phyloP scores from a whole-genome alignment of 257 asterid genomes.

The Solanum chilense region DNA sequence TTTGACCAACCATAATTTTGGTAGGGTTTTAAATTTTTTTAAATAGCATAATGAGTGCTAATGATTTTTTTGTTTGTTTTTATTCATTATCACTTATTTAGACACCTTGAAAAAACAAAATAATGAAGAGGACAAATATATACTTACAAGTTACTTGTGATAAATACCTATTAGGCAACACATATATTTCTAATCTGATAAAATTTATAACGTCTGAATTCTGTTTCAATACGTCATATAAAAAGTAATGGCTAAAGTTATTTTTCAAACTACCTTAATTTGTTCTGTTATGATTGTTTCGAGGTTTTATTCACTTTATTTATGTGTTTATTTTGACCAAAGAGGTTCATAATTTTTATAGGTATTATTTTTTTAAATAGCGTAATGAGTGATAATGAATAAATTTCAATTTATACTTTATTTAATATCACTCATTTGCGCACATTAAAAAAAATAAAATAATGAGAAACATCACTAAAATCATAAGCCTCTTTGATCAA shows the following conservation, averaged over 20 bases:
- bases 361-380: not conserved
- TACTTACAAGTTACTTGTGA: not conserved
- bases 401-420: too few species aligned
- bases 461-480: not conserved
- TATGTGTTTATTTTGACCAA: not conserved
- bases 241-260: not conserved
- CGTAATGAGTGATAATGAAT: not conserved
- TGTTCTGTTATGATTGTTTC: not conserved
- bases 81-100: not conserved
- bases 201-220: not conserved
- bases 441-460: not conserved
- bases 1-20: not conserved
- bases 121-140: not conserved
- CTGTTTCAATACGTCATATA: not conserved
- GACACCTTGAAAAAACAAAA: not conserved
- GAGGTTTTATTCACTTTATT: not conserved
- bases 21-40: not conserved
- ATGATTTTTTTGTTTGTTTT: not conserved
- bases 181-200: not conserved
- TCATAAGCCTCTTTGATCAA: not conserved
- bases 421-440: not conserved
- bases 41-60: not conserved
- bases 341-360: not conserved
- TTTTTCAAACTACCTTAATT: not conserved
- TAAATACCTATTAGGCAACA: not conserved